These are phyloP conservation scores for Mimosa bimucronata DNA, from an alignment of 306 rosid species.

Conservation along the genomic window DNA sequence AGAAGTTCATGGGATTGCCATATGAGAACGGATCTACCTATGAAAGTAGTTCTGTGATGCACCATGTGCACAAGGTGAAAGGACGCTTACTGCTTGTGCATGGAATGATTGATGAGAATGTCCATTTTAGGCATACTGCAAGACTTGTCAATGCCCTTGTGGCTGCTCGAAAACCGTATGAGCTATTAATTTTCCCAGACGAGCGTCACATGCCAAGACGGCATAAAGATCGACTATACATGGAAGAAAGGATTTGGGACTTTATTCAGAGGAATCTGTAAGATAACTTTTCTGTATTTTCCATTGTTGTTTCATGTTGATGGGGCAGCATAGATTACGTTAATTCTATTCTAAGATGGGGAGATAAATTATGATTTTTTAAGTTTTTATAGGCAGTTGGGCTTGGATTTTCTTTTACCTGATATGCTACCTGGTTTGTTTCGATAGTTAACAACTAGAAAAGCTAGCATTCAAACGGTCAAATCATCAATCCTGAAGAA, in stretches of 20 bases:
- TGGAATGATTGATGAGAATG: constrained; percentile 98
- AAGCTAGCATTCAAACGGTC: constrained; percentile 1
- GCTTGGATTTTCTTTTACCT: constrained; percentile 17
- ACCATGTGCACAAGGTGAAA: constrained; percentile 69
- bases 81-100: constrained; percentile 84
- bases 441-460: neutral
- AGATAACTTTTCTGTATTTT: constrained; percentile 38
- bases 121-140: constrained; percentile 96
- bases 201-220: constrained; percentile 96
- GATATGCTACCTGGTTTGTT: constrained; percentile 26
- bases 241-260: constrained; percentile 97
- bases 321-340: constrained; percentile 18
- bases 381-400: constrained; percentile 26
- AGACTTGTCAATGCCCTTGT: constrained; percentile 87
- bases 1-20: constrained; percentile 95
- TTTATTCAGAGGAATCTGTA: constrained; percentile 76
- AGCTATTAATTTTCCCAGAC: constrained; percentile 84
- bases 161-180: constrained; percentile 80
- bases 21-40: constrained; percentile 54
- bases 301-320: constrained; percentile 33
- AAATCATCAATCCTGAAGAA: neutral
- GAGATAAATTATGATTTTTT: neutral
- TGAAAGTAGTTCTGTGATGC: constrained; percentile 69
- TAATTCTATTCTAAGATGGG: neutral
- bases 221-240: constrained; percentile 74